Evolutionary conservation across 129 eudicot species (phyloP), one percentile per base, ranked within the genome.

Genomic region (Flaveria robusta): DNA sequence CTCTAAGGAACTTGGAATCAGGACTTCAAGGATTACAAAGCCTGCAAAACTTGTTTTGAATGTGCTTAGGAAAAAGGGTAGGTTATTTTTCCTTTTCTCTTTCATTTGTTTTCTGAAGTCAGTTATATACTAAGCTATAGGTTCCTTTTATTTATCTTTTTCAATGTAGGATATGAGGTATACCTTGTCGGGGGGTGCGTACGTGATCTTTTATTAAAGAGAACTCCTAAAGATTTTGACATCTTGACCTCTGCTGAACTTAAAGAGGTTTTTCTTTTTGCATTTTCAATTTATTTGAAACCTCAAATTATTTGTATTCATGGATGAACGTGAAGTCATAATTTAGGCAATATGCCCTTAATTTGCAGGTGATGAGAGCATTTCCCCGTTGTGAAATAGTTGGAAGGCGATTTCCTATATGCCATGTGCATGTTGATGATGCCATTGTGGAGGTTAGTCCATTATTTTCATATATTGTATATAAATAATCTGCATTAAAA

Each of bases 181-280:
- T 88, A 86, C 77, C 90, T 88, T 51, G 87, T 82, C 42, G 88
- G 88, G n/a, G 93, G 90, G 47, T 86, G 90, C 71, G 93, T 88
- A 4, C 70, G 88, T 54, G 93, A 86, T 77, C 87, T 86, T 70
- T 78, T 88, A 56, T 72, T 88, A 55, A 76, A 83, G 51, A 79
- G 85, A 75, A 84, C 87, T 41, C 93, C 85, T 18, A 86, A 86
- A 75, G 90, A 88, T 77, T 88, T 86, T 41, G 93, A 88, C 77
- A 80, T 88, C 51, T 68, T 88, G 29, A 88, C 93, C n/a, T 71
- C 90, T 15, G 93, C 93, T 13, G 85, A 83, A 77, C 93, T 88
- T 72, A 86, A 81, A 82, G 90, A 88, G 90, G 93, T 86, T 72
- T 62, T 9, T 66, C 27, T 68, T 68, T 18, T 60, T 60, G 7